Evolutionary conservation across 352 stramenopile genomes (phyloP).

Genomic region (Phytophthora macrochlamydospora): DNA sequence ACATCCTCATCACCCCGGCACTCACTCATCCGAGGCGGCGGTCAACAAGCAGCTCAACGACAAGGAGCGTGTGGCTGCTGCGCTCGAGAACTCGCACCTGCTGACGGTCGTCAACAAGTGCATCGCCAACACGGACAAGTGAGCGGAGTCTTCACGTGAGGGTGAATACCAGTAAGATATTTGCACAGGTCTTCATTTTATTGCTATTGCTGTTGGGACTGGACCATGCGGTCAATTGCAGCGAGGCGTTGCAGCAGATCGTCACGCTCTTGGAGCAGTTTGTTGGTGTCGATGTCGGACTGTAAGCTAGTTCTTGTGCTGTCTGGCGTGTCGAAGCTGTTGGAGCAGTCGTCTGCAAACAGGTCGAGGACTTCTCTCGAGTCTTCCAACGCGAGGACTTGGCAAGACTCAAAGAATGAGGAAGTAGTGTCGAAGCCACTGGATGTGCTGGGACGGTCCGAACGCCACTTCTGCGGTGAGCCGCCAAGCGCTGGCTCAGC

Average conservation of each 20-base stretch:
- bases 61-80: constrained; percentile 96
- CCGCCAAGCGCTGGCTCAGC: constrained; percentile 28
- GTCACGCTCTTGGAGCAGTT: constrained; percentile 41
- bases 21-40: constrained; percentile 94
- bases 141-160: constrained; percentile 8
- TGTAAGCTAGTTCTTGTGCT: constrained; percentile 2
- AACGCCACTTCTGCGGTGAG: not conserved
- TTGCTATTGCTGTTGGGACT: constrained; percentile 13
- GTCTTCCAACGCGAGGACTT: constrained; percentile 39
- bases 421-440: constrained; percentile 1
- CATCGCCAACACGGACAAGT: constrained; percentile 92
- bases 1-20: constrained; percentile 94
- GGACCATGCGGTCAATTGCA: constrained; percentile 43
- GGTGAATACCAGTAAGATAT: constrained; percentile 35
- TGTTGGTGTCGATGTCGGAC: constrained; percentile 16
- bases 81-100: constrained; percentile 96
- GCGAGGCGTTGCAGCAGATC: constrained; percentile 45
- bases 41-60: constrained; percentile 98
- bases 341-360: constrained; percentile 18
- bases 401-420: constrained; percentile 18
- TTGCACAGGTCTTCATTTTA: constrained; percentile 14
- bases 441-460: constrained; percentile 12
- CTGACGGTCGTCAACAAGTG: constrained; percentile 97
- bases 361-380: constrained; percentile 39
- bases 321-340: not conserved